phyloP scores from a whole-genome alignment of 164 flowering plant genomes.

The Magnolia changhungtana region DNA sequence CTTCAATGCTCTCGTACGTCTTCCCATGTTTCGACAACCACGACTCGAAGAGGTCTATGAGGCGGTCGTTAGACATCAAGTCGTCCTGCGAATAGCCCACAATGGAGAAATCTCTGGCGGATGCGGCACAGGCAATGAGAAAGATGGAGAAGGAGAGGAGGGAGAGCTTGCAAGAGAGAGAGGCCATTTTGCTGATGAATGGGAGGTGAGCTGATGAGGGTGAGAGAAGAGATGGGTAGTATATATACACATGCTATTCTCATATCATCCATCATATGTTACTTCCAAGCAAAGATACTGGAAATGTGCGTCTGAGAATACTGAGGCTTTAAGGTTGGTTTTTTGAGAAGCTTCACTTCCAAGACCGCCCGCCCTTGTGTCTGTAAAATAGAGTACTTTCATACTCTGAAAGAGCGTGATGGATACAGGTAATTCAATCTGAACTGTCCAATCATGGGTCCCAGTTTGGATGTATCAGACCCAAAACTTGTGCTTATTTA shows the following conservation, averaged over 20 bases:
- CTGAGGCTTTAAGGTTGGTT: conserved; percentile 52
- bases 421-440: too few relatives aligned
- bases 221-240: conserved; percentile 9
- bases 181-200: conserved; percentile 27
- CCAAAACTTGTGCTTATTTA: too few relatives aligned
- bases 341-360: conserved; percentile 32
- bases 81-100: conserved; percentile 65
- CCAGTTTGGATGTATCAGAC: too few relatives aligned
- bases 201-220: conserved; percentile 1
- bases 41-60: conserved; percentile 61
- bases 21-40: conserved; percentile 68
- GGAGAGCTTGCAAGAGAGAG: conserved; percentile 20
- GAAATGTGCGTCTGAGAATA: conserved; percentile 10
- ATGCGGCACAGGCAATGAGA: conserved; percentile 13
- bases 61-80: conserved; percentile 42
- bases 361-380: conserved; percentile 22
- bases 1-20: conserved; percentile 51
- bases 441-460: too few relatives aligned
- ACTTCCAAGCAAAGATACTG: conserved; percentile 42
- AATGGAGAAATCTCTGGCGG: conserved; percentile 53
- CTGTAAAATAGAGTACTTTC: too few relatives aligned
- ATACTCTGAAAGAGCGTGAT: too few relatives aligned
- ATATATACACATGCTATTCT: conserved; percentile 17
- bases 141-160: conserved; percentile 17
- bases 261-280: conserved; percentile 12